These are phyloP conservation scores for Coemansia furcata DNA, from an alignment of 192 early-diverging fungal species.

Conservation along the genomic window DNA sequence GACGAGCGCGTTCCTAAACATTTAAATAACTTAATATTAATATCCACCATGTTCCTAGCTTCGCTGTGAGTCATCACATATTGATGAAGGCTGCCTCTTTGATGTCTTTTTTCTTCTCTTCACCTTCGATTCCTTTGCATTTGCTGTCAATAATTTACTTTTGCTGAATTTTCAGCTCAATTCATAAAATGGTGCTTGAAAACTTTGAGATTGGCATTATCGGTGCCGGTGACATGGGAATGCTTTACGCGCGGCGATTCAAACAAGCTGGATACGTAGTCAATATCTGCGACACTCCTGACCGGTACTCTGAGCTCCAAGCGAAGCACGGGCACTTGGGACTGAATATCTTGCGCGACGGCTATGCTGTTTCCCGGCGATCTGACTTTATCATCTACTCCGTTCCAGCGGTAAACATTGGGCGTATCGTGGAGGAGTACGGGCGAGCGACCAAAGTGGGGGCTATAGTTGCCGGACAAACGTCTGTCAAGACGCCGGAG, in stretches of 20 bases:
- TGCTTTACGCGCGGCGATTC: constrained; percentile 78
- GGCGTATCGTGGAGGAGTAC: constrained; percentile 72
- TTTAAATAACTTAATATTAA: neutral
- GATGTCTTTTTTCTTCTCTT: neutral
- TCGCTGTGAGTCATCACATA: neutral
- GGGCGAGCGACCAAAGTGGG: constrained; percentile 89
- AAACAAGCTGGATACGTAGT: constrained; percentile 72
- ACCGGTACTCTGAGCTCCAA: constrained; percentile 65
- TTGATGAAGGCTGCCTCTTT: neutral
- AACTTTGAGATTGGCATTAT: constrained; percentile 82
- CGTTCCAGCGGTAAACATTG: constrained; percentile 89
- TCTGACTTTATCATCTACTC: constrained; percentile 93
- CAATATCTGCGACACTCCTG: constrained; percentile 86
- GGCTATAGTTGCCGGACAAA: constrained; percentile 91
- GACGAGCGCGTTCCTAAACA: neutral
- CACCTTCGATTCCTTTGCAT: neutral
- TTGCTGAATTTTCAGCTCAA: neutral
- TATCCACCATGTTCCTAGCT: neutral
- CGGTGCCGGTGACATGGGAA: constrained; percentile 95
- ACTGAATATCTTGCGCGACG: constrained; percentile 68
- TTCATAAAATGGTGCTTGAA: constrained; percentile 18
- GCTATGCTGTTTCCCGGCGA: constrained; percentile 76
- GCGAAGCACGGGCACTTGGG: constrained; percentile 56
- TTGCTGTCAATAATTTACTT: neutral
- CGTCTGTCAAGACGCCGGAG: constrained; percentile 95